Conservation (phyloP, 805 yeast genomes). For the Wickerhamomyces tratensis region DNA sequence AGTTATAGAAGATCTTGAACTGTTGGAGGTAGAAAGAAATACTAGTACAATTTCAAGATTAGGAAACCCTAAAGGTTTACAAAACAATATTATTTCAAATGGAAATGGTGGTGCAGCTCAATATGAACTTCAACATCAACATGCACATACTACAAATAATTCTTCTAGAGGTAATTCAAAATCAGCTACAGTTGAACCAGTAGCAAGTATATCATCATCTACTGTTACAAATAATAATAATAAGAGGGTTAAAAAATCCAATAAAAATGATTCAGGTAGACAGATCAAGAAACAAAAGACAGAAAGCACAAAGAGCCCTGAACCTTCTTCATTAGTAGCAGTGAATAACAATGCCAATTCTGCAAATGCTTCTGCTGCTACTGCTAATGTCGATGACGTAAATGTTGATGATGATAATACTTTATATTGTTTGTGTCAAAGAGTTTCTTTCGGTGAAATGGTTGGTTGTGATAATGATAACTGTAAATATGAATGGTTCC, state of each 20-base stretch:
- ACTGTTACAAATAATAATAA: not conserved
- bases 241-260: conserved; percentile 4
- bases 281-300: conserved; percentile 13
- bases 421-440: conserved; percentile 84
- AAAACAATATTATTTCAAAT: not conserved
- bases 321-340: conserved; percentile 1
- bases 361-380: not conserved
- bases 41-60: conserved; percentile 4
- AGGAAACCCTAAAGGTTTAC: not conserved
- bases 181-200: not conserved
- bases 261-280: conserved; percentile 9
- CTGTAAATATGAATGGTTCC: conserved; percentile 93
- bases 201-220: no score
- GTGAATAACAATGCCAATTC: not conserved
- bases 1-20: conserved; percentile 34
- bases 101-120: not conserved
- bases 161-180: not conserved
- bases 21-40: conserved; percentile 16
- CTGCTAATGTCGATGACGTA: conserved; percentile 1
- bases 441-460: conserved; percentile 93
- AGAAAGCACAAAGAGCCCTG: conserved; percentile 13
- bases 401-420: conserved; percentile 52
- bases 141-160: no score
- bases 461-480: conserved; percentile 90
- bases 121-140: no score